These are phyloP conservation scores for Lepiota brunneoincarnata DNA, from an alignment of 768 basidiomycete genomes.

Conservation along the genomic window DNA sequence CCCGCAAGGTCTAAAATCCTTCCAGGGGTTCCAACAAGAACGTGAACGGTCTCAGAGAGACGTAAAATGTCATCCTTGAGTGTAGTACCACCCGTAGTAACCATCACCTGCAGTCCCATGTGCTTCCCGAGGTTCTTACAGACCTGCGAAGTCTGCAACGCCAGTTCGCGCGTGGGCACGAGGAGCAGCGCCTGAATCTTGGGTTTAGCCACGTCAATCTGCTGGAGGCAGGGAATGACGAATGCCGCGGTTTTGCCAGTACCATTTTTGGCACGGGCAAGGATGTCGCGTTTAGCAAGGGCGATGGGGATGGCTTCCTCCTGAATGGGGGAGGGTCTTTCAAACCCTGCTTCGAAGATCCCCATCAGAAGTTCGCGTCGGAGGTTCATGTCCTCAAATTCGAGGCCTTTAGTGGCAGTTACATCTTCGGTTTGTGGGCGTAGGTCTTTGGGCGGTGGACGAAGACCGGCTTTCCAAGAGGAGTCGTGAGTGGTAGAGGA, in stretches of 20 bases:
- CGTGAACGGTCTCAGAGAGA: constrained; percentile 85
- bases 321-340: constrained; percentile 96
- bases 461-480: constrained; percentile 76
- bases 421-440: constrained; percentile 99
- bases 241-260: constrained; percentile 99
- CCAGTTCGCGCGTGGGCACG: constrained; percentile 98
- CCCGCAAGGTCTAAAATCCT: constrained; percentile 93
- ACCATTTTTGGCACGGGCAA: constrained; percentile 94
- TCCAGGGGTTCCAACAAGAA: constrained; percentile 96
- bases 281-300: constrained; percentile 88
- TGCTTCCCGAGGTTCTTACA: constrained; percentile 97
- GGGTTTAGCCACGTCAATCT: constrained; percentile 75
- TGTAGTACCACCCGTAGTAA: constrained; percentile 97
- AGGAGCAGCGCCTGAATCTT: constrained; percentile 97
- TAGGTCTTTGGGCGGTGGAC: constrained; percentile 84
- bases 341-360: constrained; percentile 98
- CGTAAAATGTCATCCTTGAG: constrained; percentile 98
- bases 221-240: constrained; percentile 95
- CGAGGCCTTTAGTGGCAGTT: constrained; percentile 86
- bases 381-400: constrained; percentile 94
- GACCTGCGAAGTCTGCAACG: constrained; percentile 97
- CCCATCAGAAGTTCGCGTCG: constrained; percentile 98
- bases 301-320: constrained; percentile 98
- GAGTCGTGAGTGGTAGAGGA: constrained; percentile 29
- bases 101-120: constrained; percentile 96